phyloP scores from a whole-genome alignment of 495 filamentous ascomycete species.

The Penicillium angulare region DNA sequence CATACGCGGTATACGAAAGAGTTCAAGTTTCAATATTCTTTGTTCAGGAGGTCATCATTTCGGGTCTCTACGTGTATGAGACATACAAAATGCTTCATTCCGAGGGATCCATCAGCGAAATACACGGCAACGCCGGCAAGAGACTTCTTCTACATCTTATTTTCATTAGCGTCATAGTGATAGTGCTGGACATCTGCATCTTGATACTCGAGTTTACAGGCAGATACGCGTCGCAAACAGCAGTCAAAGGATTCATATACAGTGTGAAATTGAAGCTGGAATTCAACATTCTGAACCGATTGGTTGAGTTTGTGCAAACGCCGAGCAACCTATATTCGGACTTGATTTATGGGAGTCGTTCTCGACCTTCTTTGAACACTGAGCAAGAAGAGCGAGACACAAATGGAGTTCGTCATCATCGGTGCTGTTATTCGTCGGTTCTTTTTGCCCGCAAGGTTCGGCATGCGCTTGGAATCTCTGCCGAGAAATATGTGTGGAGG shows the following conservation, averaged over 20 bases:
- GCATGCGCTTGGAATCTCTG: not conserved
- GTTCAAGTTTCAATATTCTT: conserved; percentile 39
- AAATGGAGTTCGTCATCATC: not conserved
- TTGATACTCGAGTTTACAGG: conserved; percentile 1
- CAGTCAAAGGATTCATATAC: conserved; percentile 5
- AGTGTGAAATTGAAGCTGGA: conserved; percentile 7
- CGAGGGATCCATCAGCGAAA: conserved; percentile 4
- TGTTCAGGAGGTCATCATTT: conserved; percentile 37
- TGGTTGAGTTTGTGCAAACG: conserved; percentile 2
- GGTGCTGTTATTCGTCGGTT: not conserved
- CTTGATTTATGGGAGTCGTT: not conserved
- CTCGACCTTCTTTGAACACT: not conserved
- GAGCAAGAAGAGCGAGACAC: not conserved
- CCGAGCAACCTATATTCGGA: not conserved
- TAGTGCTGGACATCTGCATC: not conserved
- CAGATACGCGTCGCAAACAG: not conserved
- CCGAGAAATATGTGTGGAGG: not conserved
- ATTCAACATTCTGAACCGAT: conserved; percentile 2
- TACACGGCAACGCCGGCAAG: not conserved
- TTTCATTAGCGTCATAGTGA: not conserved
- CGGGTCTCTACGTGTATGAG: conserved; percentile 37
- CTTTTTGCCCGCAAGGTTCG: not conserved
- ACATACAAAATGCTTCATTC: conserved; percentile 27
- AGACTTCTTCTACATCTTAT: not conserved
- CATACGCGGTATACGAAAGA: conserved; percentile 35